Evolutionary conservation across 228 moss, liverwort and hornwort species (phyloP).

Genomic region (Sphagnum magellanicum): DNA sequence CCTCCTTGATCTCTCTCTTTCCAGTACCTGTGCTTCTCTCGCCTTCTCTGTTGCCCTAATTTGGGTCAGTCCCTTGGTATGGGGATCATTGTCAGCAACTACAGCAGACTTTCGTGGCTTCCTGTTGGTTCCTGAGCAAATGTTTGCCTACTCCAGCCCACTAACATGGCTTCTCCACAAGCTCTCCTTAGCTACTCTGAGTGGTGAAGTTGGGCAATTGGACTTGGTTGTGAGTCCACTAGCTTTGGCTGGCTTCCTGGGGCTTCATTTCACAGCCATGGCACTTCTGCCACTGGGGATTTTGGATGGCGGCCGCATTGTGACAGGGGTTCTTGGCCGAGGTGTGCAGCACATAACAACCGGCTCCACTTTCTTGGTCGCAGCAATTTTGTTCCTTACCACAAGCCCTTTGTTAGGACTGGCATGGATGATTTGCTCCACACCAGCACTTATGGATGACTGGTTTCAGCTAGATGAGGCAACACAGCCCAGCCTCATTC

Average conservation of each 20-base stretch:
- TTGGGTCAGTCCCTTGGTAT: conserved; percentile 17
- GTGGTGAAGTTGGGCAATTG: conserved; percentile 36
- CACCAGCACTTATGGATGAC: conserved; percentile 45
- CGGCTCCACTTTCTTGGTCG: conserved; percentile 12
- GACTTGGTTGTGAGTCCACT: conserved; percentile 38
- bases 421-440: conserved; percentile 31
- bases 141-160: conserved; percentile 38
- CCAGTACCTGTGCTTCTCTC: conserved; percentile 27
- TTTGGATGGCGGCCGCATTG: conserved; percentile 46
- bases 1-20: conserved; percentile 38
- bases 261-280: conserved; percentile 51
- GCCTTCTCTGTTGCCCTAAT: conserved; percentile 36
- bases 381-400: conserved; percentile 17
- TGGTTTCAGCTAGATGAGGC: conserved; percentile 61
- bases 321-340: conserved; percentile 42
- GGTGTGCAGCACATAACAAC: conserved; percentile 39
- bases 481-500: conserved; percentile 29
- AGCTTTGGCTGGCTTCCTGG: conserved; percentile 49
- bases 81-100: conserved; percentile 12
- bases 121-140: conserved; percentile 35
- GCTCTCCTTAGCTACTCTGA: conserved; percentile 34
- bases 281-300: conserved; percentile 47
- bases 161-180: conserved; percentile 45
- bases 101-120: conserved; percentile 40
- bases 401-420: conserved; percentile 46